phyloP scores from a whole-genome alignment of 2,329 filamentous ascomycete species.

The Juglanconis juglandina region DNA sequence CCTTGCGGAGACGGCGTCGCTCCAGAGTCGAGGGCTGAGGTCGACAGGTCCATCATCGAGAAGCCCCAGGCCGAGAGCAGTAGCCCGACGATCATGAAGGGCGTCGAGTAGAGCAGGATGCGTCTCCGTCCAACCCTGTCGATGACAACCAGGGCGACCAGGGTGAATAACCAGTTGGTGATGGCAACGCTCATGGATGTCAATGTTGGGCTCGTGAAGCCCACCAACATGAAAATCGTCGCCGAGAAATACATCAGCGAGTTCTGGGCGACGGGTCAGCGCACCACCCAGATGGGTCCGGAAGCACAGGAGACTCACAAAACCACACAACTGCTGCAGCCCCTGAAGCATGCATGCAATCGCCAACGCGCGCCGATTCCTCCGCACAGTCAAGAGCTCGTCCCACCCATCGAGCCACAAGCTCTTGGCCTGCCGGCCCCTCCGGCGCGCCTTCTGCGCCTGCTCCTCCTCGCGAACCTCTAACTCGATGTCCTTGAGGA shows the following conservation, averaged over 20 bases:
- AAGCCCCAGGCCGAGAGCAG: slow-evolving; percentile 71
- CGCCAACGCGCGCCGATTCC: slow-evolving; percentile 69
- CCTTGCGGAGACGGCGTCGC: slow-evolving; percentile 21
- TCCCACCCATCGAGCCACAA: slow-evolving; percentile 46
- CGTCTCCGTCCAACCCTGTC: slow-evolving; percentile 75
- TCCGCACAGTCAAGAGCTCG: slow-evolving; percentile 54
- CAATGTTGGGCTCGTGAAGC: slow-evolving; percentile 74
- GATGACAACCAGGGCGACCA: slow-evolving; percentile 71
- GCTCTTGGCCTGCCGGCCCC: slow-evolving; percentile 24
- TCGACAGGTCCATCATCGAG: slow-evolving; percentile 52
- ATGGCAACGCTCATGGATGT: slow-evolving; percentile 74
- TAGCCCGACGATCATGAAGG: slow-evolving; percentile 76
- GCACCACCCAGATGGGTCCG: neutral
- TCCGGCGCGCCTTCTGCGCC: slow-evolving; percentile 45
- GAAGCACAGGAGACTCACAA: slow-evolving; percentile 46
- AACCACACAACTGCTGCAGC: slow-evolving; percentile 83
- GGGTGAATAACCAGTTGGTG: slow-evolving; percentile 78
- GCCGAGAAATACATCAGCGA: slow-evolving; percentile 90
- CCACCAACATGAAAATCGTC: slow-evolving; percentile 74
- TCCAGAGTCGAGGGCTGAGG: slow-evolving; percentile 16
- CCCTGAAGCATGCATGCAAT: slow-evolving; percentile 87
- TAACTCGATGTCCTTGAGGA: slow-evolving; percentile 67
- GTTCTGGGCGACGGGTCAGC: slow-evolving; percentile 49
- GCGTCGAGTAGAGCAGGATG: slow-evolving; percentile 79
- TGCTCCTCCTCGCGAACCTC: slow-evolving; percentile 70